Base-by-base conservation (phyloP, 805 yeast genomes). In the Lachancea sp. region DNA sequence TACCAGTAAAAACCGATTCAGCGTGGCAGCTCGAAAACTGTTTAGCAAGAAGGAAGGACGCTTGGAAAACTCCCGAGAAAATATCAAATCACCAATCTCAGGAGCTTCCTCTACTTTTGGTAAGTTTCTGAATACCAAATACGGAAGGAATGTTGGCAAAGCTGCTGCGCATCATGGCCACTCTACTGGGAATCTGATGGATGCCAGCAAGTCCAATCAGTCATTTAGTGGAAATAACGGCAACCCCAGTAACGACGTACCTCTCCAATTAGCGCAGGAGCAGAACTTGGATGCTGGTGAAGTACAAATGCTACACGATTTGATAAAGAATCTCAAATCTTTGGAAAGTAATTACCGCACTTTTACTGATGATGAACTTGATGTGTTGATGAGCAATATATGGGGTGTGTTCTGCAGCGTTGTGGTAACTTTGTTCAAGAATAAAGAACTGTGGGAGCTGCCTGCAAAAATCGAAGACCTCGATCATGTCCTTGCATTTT, bases 361-460 rank as follows among this genome's bases (percentile, higher is more conserved):
- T 13, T 61, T 60, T 29, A 51, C 47, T 12, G 32, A 48, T 3
- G 60, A 55, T 33, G 65, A 61, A 38, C 42, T 57, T 19, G 52
- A 55, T 18, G 51, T 58, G 1, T 37, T 61, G 16, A 49, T 55
- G 29, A 55, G 55, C 7, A 60, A 60, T 28, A 49, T 59, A 13
- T 60, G 64, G 64, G 55, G 58, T 3, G 56, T 58, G 2, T 56
- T 48, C 39, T 55, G 63, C 38, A 51, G 52, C 30, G 49, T 56
- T 0, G 51, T 51, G 2, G 41, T 55, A 13, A 60, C 58, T 28
- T 41, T 60, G 18, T 60, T 60, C 38, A 58, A 55, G 35, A 53
- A 48, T 25, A 52, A 50, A 36, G 47, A 58, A 28, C 38, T 58
- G 16, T 60, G 64, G 64, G 55, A 58, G 38, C 40, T 60, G 18